These are phyloP conservation scores for Sphagnum contortum DNA, from an alignment of 225 moss, liverwort and hornwort species.

Conservation along the genomic window DNA sequence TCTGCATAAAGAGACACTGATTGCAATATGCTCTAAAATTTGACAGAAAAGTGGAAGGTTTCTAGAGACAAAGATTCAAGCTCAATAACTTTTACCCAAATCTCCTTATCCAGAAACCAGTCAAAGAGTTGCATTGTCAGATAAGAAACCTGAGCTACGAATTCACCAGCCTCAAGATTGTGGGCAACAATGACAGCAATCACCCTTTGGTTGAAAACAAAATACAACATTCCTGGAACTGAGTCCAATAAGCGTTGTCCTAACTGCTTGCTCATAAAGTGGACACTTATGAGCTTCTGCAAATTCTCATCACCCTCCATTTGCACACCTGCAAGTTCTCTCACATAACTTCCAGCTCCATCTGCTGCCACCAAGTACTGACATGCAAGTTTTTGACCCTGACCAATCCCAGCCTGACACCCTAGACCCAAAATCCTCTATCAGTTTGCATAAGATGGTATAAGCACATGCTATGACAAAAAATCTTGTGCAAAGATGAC, in stretches of 20 bases:
- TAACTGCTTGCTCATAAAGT: constrained; percentile 69
- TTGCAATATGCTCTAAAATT: no score
- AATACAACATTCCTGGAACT: constrained; percentile 91
- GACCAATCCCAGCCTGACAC: constrained; percentile 18
- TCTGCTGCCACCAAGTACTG: constrained; percentile 88
- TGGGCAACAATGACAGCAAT: constrained; percentile 94
- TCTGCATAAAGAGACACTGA: no score
- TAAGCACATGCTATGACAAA: no score
- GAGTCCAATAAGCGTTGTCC: constrained; percentile 49
- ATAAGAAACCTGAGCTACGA: constrained; percentile 70
- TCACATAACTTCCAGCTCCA: constrained; percentile 76
- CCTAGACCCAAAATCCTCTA: no score
- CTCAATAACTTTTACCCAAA: no score
- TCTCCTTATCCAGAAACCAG: no score
- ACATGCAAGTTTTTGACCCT: constrained; percentile 38
- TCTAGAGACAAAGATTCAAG: no score
- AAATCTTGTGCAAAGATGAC: no score
- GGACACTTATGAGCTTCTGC: constrained; percentile 73
- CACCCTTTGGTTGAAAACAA: constrained; percentile 65
- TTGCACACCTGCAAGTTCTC: constrained; percentile 46
- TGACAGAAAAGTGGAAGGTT: no score
- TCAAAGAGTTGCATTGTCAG: no score
- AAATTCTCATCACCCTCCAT: constrained; percentile 79
- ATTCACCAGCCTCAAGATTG: constrained; percentile 80
- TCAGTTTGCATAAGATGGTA: no score